phyloP scores from a whole-genome alignment of 148 eudicot species.

The Euryodendron excelsum region DNA sequence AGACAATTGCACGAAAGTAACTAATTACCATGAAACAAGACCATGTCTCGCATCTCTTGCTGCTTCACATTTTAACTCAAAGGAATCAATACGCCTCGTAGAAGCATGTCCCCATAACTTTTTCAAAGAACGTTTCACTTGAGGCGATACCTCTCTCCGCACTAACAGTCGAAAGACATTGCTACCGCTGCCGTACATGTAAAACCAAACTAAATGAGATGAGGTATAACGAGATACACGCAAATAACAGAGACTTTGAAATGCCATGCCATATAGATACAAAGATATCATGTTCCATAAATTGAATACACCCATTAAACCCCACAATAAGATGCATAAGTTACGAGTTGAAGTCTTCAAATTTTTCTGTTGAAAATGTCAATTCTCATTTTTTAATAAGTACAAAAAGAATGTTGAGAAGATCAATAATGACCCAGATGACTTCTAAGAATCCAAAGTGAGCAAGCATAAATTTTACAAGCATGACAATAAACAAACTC shows the following conservation, averaged over 20 bases:
- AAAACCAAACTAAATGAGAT: slow-evolving; percentile 17
- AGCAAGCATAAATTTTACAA: background rate
- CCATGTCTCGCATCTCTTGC: slow-evolving; percentile 66
- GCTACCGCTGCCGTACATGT: slow-evolving; percentile 32
- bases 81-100: slow-evolving; percentile 29
- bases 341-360: background rate
- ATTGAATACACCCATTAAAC: background rate
- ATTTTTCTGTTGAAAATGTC: no score
- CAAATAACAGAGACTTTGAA: background rate
- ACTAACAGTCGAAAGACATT: slow-evolving; percentile 69
- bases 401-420: no score
- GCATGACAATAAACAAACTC: background rate
- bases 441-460: background rate
- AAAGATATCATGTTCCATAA: background rate
- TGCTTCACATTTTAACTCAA: slow-evolving; percentile 36
- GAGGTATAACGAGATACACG: background rate
- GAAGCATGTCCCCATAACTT: slow-evolving; percentile 53
- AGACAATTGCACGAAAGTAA: background rate
- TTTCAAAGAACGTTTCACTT: slow-evolving; percentile 49
- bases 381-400: no score
- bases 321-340: background rate
- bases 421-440: background rate
- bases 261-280: background rate
- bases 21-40: slow-evolving; percentile 74
- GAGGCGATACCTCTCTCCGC: slow-evolving; percentile 77